phyloP scores from a whole-genome alignment of 192 early-diverging fungal species.

The Coemansia brasiliensis region DNA sequence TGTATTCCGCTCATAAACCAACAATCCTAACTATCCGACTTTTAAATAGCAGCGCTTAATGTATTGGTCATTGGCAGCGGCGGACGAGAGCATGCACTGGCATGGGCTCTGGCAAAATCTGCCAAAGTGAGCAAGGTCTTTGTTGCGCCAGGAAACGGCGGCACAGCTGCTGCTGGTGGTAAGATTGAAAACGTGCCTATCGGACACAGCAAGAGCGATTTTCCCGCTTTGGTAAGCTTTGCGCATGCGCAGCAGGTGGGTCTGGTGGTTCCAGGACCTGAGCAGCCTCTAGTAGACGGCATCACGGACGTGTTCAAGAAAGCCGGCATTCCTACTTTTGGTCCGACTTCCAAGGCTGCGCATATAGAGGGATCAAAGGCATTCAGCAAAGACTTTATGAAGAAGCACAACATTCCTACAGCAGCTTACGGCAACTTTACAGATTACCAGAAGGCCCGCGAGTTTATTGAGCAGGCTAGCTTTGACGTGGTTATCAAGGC shows the following conservation, averaged over 20 bases:
- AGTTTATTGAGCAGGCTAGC: constrained; percentile 60
- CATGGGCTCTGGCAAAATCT: constrained; percentile 84
- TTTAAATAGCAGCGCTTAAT: constrained; percentile 50
- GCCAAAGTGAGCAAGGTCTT: constrained; percentile 75
- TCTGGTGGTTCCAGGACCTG: constrained; percentile 91
- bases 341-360: constrained; percentile 86
- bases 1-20: neutral
- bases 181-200: constrained; percentile 86
- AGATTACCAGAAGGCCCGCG: constrained; percentile 67
- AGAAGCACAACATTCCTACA: constrained; percentile 92
- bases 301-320: constrained; percentile 81
- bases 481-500: constrained; percentile 91
- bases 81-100: constrained; percentile 96
- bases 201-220: constrained; percentile 62
- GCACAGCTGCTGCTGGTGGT: constrained; percentile 67
- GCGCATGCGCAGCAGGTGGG: constrained; percentile 72
- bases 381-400: constrained; percentile 99
- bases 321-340: constrained; percentile 73
- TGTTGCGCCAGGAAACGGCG: constrained; percentile 95
- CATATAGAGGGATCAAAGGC: constrained; percentile 97
- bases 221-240: constrained; percentile 75
- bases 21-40: neutral
- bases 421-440: constrained; percentile 89
- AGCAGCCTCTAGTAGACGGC: constrained; percentile 95
- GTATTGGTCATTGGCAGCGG: constrained; percentile 92